Percentiles rank a stretch among this genome's conserved stretches.
Conservation (phyloP, 2,329 filamentous ascomycete genomes). For the Aurifilum marmelostoma region DNA sequence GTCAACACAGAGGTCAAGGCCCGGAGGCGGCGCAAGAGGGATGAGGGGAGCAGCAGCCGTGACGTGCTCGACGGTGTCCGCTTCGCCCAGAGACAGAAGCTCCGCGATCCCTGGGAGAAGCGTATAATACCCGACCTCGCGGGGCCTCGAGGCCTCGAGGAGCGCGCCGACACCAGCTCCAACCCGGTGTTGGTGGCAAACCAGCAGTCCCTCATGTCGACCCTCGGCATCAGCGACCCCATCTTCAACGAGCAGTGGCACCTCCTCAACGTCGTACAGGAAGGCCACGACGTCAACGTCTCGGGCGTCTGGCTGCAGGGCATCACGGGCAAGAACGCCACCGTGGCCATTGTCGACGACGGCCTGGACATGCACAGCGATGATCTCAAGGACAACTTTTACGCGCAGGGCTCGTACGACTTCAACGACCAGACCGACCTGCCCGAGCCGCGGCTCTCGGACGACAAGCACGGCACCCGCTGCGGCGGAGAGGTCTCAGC, state of each 20-base stretch:
- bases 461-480: constrained; percentile 89
- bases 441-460: constrained; percentile 78
- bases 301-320: constrained; percentile 89
- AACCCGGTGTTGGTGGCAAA: constrained; percentile 47
- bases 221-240: constrained; percentile 80
- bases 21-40: constrained; percentile 65
- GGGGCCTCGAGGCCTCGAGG: constrained; percentile 25
- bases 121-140: constrained; percentile 49
- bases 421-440: constrained; percentile 86
- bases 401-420: constrained; percentile 88
- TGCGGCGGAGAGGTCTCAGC: constrained; percentile 95
- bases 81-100: constrained; percentile 74
- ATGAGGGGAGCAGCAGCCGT: constrained; percentile 42
- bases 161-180: constrained; percentile 30
- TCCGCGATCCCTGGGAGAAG: constrained; percentile 58
- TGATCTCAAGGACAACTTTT: constrained; percentile 93
- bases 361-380: constrained; percentile 94
- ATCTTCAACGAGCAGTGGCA: constrained; percentile 97
- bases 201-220: constrained; percentile 63
- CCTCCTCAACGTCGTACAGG: constrained; percentile 78
- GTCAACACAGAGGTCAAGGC: constrained; percentile 58
- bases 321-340: constrained; percentile 85
- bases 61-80: constrained; percentile 74
- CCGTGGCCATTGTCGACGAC: constrained; percentile 94
- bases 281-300: constrained; percentile 95